These are phyloP conservation scores for Umbelopsis sp. DNA, from an alignment of 371 early-diverging fungal genomes.

Conservation along the genomic window DNA sequence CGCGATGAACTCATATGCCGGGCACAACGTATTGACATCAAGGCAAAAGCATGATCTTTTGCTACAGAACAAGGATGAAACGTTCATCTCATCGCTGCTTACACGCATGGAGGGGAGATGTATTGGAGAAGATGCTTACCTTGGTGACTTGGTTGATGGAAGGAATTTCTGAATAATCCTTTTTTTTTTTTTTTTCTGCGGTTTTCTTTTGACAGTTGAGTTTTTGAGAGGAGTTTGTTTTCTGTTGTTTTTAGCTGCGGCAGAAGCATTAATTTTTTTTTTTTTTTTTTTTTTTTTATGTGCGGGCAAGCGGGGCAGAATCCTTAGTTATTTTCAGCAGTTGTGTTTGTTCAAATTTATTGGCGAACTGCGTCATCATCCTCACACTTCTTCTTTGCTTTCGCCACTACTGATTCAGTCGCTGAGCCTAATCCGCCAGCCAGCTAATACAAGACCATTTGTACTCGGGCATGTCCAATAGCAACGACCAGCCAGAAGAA, in stretches of 20 bases:
- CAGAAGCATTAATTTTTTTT: background rate
- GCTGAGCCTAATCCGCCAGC: constrained; percentile 6
- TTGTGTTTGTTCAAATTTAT: constrained; percentile 6
- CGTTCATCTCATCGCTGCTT: constrained; percentile 28
- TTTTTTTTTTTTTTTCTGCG: too few species aligned
- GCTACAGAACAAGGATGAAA: constrained; percentile 46
- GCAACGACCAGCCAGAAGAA: constrained; percentile 17
- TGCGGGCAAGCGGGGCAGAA: background rate
- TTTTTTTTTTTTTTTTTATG: background rate
- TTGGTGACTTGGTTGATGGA: too few species aligned
- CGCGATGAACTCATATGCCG: constrained; percentile 26
- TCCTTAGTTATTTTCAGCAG: background rate
- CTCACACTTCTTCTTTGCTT: constrained; percentile 11
- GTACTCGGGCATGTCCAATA: constrained; percentile 18
- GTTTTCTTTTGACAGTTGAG: too few species aligned
- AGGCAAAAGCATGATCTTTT: constrained; percentile 21
- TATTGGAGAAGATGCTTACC: background rate
- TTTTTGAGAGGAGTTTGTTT: too few species aligned
- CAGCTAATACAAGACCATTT: constrained; percentile 8
- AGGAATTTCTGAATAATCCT: too few species aligned
- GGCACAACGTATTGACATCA: constrained; percentile 22
- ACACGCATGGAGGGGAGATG: background rate
- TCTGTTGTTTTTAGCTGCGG: too few species aligned
- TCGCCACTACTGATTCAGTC: background rate
- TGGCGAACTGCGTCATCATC: constrained; percentile 11